Conservation (phyloP, 2,329 filamentous ascomycete species). For the Monilinia fructigena region DNA sequence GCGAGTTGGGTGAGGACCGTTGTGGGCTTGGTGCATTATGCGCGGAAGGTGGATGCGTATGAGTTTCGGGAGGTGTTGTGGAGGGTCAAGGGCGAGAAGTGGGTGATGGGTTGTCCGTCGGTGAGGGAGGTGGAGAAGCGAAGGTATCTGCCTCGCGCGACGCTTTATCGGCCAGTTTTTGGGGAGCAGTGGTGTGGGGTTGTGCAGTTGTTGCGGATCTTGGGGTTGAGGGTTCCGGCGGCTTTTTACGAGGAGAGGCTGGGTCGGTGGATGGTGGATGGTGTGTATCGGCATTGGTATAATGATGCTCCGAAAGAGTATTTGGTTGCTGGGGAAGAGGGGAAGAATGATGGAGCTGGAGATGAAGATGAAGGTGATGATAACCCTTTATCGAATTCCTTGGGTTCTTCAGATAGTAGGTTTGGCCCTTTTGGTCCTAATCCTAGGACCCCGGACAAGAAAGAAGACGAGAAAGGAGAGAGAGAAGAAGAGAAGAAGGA, state of each 20-base stretch:
- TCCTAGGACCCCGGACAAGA: not conserved
- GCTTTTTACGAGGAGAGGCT: not conserved
- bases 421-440: conserved; percentile 1
- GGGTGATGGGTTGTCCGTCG: conserved; percentile 17
- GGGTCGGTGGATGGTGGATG: not conserved
- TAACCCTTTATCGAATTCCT: not conserved
- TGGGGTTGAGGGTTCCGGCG: conserved; percentile 22
- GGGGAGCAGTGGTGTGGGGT: conserved; percentile 26
- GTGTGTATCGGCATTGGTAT: not conserved
- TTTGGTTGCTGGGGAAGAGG: not conserved
- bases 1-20: conserved; percentile 29
- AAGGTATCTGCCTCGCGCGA: not conserved
- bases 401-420: no score
- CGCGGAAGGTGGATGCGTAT: not conserved
- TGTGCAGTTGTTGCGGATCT: conserved; percentile 22
- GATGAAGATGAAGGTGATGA: not conserved
- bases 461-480: not conserved
- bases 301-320: not conserved
- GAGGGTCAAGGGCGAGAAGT: conserved; percentile 19
- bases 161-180: conserved; percentile 24
- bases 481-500: not conserved
- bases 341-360: not conserved
- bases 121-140: conserved; percentile 20
- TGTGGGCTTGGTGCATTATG: conserved; percentile 26
- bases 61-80: conserved; percentile 1